Percentiles rank a stretch among this genome's conserved stretches.
Evolutionary conservation across 768 basidiomycete species (phyloP).

Genomic region (Rhodocollybia butyracea): DNA sequence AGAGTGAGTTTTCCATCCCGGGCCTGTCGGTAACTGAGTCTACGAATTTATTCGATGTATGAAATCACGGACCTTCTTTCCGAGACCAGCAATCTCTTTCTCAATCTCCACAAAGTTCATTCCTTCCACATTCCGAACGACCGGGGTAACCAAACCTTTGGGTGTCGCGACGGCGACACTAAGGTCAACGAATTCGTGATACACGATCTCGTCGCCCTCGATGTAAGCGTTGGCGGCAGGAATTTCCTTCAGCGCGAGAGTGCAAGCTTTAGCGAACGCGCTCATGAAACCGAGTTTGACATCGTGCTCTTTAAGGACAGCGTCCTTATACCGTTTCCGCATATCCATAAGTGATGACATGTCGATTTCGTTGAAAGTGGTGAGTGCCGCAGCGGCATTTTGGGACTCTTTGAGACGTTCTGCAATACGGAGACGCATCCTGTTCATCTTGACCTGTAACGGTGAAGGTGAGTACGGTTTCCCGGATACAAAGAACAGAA

Average conservation of each 20-base stretch:
- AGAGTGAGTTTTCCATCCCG: conserved; percentile 91
- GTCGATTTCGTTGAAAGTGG: conserved; percentile 99
- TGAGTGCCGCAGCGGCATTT: conserved; percentile 92
- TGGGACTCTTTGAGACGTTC: conserved; percentile 98
- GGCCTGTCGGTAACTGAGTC: conserved; percentile 35
- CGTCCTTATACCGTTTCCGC: conserved; percentile 93
- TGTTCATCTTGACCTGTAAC: conserved; percentile 93
- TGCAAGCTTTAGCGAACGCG: conserved; percentile 87
- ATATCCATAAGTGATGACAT: conserved; percentile 95
- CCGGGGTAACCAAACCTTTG: conserved; percentile 95
- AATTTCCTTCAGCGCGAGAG: conserved; percentile 85
- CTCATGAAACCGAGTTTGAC: conserved; percentile 99
- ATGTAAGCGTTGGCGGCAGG: conserved; percentile 93
- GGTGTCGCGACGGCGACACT: conserved; percentile 97
- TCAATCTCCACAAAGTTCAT: conserved; percentile 91
- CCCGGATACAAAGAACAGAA: conserved; percentile 5
- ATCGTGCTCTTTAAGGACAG: conserved; percentile 84
- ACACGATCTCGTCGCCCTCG: conserved; percentile 92
- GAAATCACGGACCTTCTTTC: conserved; percentile 59
- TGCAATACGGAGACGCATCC: conserved; percentile 96
- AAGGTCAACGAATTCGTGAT: conserved; percentile 88
- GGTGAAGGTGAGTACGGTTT: not conserved
- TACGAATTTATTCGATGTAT: not conserved
- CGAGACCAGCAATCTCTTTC: conserved; percentile 85
- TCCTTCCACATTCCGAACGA: conserved; percentile 85